These are phyloP conservation scores for Kuraishia hungarica DNA, from an alignment of 805 yeast genomes.

Conservation along the genomic window DNA sequence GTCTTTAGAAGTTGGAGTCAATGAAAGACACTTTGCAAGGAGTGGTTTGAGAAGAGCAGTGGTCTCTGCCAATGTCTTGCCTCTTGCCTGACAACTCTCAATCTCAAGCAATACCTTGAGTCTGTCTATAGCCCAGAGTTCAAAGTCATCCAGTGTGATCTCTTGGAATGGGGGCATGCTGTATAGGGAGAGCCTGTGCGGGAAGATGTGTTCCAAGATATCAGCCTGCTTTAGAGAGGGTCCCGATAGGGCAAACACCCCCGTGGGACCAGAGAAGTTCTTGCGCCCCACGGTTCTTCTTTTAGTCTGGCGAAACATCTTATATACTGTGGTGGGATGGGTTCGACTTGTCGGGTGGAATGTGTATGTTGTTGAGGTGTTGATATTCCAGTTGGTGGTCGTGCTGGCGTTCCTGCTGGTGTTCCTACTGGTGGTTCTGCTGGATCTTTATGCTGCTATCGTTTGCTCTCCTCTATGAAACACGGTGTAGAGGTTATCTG, in stretches of 20 bases:
- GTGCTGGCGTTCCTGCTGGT: too few relatives aligned
- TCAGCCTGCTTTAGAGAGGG: slow-evolving; percentile 24
- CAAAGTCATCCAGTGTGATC: slow-evolving; percentile 87
- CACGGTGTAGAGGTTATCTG: too few relatives aligned
- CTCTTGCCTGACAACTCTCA: slow-evolving; percentile 64
- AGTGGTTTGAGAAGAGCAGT: slow-evolving; percentile 59
- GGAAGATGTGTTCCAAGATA: slow-evolving; percentile 32
- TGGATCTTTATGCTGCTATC: too few relatives aligned
- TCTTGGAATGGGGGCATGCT: slow-evolving; percentile 72
- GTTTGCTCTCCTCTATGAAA: too few relatives aligned
- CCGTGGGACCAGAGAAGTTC: slow-evolving; percentile 33
- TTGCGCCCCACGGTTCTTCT: slow-evolving; percentile 68
- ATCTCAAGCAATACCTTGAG: slow-evolving; percentile 76
- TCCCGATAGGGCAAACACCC: slow-evolving; percentile 15
- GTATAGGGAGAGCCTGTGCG: slow-evolving; percentile 67
- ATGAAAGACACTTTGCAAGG: slow-evolving; percentile 56
- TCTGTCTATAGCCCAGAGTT: slow-evolving; percentile 92
- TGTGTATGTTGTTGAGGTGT: too few relatives aligned
- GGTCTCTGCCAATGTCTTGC: slow-evolving; percentile 54
- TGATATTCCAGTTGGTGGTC: too few relatives aligned
- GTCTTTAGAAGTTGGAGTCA: slow-evolving; percentile 34
- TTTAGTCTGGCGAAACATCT: slow-evolving; percentile 67
- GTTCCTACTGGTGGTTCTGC: too few relatives aligned
- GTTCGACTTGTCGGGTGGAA: too few relatives aligned
- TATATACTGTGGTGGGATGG: neutral